Evolutionary conservation across 768 basidiomycete genomes (phyloP).

Genomic region (Collybia mongolica): DNA sequence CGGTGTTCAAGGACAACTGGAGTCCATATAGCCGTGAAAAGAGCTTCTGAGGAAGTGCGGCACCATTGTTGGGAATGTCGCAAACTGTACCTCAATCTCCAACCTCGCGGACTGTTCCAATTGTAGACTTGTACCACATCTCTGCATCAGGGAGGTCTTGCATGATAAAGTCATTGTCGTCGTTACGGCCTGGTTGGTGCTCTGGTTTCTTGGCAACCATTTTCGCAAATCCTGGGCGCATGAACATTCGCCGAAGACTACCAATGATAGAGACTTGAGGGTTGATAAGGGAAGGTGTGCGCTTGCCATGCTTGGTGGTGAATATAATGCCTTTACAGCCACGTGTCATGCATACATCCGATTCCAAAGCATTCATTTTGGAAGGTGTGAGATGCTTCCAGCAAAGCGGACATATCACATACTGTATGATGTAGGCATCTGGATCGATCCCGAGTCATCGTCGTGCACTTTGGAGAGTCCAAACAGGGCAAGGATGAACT

Average conservation of each 20-base stretch:
- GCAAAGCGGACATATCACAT: neutral
- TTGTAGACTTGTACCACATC: neutral
- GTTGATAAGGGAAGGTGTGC: neutral
- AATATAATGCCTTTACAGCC: neutral
- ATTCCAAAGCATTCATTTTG: neutral
- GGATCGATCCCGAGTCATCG: slow-evolving; percentile 1
- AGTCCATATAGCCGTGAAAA: slow-evolving; percentile 16
- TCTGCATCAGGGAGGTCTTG: neutral
- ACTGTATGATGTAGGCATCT: slow-evolving; percentile 2
- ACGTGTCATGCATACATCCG: neutral
- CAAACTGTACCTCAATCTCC: neutral
- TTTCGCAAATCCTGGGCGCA: slow-evolving; percentile 1
- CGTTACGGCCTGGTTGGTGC: neutral
- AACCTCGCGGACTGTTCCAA: neutral
- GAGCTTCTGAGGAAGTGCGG: too few relatives aligned
- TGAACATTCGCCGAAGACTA: slow-evolving; percentile 5
- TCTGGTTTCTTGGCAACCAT: neutral
- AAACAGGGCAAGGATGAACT: neutral
- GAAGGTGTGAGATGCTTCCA: slow-evolving; percentile 4
- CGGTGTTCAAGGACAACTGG: slow-evolving; percentile 21
- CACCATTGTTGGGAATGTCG: neutral
- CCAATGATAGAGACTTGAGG: slow-evolving; percentile 6
- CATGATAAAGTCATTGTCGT: neutral
- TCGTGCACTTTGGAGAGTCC: neutral
- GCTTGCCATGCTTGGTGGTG: neutral